Percentiles rank a stretch among this genome's conserved stretches.
These are phyloP conservation scores for Amborella trichopoda DNA, from an alignment of 164 flowering plant genomes.

Conservation along the genomic window DNA sequence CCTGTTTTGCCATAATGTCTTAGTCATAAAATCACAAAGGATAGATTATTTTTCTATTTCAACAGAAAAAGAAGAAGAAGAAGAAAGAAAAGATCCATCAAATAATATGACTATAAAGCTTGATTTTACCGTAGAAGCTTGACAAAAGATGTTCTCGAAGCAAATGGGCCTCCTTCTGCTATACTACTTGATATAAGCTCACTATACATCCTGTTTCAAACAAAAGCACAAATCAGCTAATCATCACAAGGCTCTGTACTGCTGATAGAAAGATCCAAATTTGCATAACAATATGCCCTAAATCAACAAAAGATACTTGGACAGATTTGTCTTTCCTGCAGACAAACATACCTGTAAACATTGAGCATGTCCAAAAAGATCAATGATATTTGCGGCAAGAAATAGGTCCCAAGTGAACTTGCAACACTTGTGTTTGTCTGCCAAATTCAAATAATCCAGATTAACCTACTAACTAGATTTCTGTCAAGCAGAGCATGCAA, in stretches of 20 bases:
- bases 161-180: constrained; percentile 89
- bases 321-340: too few species aligned
- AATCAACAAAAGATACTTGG: too few species aligned
- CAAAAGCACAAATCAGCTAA: background rate
- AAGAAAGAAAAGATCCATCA: background rate
- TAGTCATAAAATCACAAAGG: background rate
- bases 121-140: constrained; percentile 68
- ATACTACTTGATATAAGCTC: constrained; percentile 91
- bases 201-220: constrained; percentile 83
- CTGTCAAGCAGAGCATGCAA: too few species aligned
- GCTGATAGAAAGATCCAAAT: too few species aligned
- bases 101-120: background rate
- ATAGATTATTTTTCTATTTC: background rate
- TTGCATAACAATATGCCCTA: too few species aligned
- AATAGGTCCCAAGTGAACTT: constrained; percentile 77
- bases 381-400: constrained; percentile 71
- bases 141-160: constrained; percentile 76
- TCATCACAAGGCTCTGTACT: too few species aligned
- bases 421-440: constrained; percentile 99
- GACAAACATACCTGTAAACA: constrained; percentile 65
- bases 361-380: constrained; percentile 98
- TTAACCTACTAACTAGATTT: too few species aligned
- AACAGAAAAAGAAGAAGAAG: background rate
- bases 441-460: constrained; percentile 11
- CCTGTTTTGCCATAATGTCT: constrained; percentile 22